These are phyloP conservation scores for Paecilomyces formosus DNA, from an alignment of 2,329 filamentous ascomycete genomes.

Conservation along the genomic window DNA sequence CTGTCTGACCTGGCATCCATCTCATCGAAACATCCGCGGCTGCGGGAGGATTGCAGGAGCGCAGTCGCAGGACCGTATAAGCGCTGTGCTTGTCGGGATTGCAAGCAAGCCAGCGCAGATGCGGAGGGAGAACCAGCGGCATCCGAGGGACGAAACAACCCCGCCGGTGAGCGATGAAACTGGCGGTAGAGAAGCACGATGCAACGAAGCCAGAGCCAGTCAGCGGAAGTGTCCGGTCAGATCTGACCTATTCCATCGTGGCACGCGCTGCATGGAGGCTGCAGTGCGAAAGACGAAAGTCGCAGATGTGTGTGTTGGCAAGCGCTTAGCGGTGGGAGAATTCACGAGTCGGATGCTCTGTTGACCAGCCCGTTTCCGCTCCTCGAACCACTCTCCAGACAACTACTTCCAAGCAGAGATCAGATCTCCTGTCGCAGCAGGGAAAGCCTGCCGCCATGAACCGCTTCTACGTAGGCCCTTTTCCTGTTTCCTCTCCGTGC, in stretches of 20 bases:
- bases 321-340: slow-evolving; percentile 2
- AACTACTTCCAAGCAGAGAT: neutral
- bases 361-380: slow-evolving; percentile 1
- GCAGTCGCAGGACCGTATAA: slow-evolving; percentile 3
- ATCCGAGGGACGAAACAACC: neutral
- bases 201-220: neutral
- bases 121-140: neutral
- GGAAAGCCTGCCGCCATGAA: slow-evolving; percentile 15
- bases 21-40: slow-evolving; percentile 5
- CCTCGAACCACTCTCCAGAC: neutral
- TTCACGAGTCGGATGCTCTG: neutral
- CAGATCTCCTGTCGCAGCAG: neutral
- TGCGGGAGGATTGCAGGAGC: neutral
- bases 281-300: slow-evolving; percentile 5
- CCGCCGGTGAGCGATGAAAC: neutral
- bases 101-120: neutral
- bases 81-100: slow-evolving; percentile 1
- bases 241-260: neutral
- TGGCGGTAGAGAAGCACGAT: neutral
- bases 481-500: neutral
- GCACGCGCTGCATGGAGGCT: slow-evolving; percentile 5
- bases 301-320: slow-evolving; percentile 3
- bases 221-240: neutral
- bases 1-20: slow-evolving; percentile 29
- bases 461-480: slow-evolving; percentile 23